Base-by-base conservation (phyloP, 176 grass and related monocot species). In the Luzula sylvatica region DNA sequence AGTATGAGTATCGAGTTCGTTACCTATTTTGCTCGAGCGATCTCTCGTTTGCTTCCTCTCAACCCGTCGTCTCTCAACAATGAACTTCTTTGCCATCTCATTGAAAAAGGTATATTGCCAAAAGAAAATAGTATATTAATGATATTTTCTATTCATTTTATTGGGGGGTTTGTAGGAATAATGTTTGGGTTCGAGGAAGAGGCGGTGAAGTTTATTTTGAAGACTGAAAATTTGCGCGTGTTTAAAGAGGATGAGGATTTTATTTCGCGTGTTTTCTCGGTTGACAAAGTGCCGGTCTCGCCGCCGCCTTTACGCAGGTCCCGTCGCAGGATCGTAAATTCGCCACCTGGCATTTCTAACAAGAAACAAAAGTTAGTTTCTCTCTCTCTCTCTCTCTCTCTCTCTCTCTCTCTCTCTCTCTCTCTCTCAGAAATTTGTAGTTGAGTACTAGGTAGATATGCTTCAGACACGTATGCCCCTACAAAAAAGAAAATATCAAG, bases 201-300 rank as follows among this genome's bases (percentile, higher is more conserved):
- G 41, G 66, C 57, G 23, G 67, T 78, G 16, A 40, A 72, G 23
- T 78, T 66, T 62, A 21, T 78, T 67, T 43, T 78, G 19, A 48
- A 58, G 47, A 77, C 48, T 28, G 46, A 77, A 65, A 77, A 77
- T 40, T 67, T 77, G 28, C 66, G 48, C 14, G 11, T 70, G 20
- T 56, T 42, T 55, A 35, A 21, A 50, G 65, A 77, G 46, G 73
- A 77, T 56, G 48, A 55, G 16, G 56, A 70, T 12, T 70, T 77
- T 40, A 22, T 65, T 26, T 16, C 30, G 2, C 13, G 26, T 54
- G 20, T 50, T 35, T 76, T 76, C 50, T 44, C 55, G n/a, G 11
- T 9, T 48, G 5, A 46, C 2, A 3, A 46, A 55, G 23, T 30
- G 30, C 29, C 52, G 30, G 29, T 28, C 13, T 15, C 23, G 29